Conservation (phyloP, 176 grass and related monocot genomes). For the Dendrocalamus sinicus region DNA sequence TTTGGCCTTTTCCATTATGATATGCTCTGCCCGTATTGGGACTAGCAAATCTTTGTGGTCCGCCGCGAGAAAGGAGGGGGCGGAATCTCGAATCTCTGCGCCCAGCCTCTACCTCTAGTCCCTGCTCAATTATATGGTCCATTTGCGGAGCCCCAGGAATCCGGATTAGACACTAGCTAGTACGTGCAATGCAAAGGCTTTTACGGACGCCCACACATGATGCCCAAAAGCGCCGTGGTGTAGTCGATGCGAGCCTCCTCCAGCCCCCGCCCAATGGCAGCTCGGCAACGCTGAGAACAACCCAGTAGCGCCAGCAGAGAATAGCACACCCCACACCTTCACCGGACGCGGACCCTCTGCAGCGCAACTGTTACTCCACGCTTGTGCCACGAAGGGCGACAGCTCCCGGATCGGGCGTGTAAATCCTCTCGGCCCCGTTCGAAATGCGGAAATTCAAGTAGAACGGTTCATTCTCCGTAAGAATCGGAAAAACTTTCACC, state of each 20-base stretch:
- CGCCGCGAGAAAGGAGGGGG: slow-evolving; percentile 18
- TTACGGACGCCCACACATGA: slow-evolving; percentile 29
- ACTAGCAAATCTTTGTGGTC: slow-evolving; percentile 29
- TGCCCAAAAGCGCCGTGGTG: slow-evolving; percentile 23
- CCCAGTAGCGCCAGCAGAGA: not conserved
- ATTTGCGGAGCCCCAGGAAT: slow-evolving; percentile 49
- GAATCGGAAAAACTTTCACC: no score
- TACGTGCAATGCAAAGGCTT: not conserved
- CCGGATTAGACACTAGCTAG: not conserved
- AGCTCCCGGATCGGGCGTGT: not conserved
- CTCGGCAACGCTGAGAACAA: slow-evolving; percentile 44
- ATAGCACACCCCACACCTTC: not conserved
- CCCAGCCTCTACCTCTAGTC: not conserved
- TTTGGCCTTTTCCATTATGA: slow-evolving; percentile 1
- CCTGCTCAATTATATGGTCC: slow-evolving; percentile 39
- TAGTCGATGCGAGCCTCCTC: not conserved
- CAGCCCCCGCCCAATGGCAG: not conserved
- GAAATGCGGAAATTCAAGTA: no score
- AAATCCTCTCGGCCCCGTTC: not conserved
- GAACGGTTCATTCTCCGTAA: no score
- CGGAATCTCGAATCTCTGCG: slow-evolving; percentile 51
- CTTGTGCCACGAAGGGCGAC: not conserved
- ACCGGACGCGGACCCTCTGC: not conserved
- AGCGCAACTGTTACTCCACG: not conserved
- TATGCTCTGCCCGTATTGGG: slow-evolving; percentile 26